These are phyloP conservation scores for Rhododendron williamsianum DNA, from an alignment of 148 eudicot species.

Conservation along the genomic window DNA sequence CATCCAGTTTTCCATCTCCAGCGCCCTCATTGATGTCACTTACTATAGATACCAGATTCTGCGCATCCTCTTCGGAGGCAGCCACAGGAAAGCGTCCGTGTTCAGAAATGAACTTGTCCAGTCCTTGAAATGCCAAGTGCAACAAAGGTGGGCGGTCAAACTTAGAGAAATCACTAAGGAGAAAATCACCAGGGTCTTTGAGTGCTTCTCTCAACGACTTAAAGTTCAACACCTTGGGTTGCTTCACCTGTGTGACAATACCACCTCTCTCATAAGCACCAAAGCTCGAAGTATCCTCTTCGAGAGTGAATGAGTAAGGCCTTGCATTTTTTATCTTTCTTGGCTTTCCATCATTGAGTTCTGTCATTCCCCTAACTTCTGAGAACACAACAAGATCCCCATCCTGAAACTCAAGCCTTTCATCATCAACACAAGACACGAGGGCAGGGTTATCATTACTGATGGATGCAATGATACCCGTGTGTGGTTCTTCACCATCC, in stretches of 20 bases:
- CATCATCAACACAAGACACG: constrained; percentile 77
- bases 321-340: constrained; percentile 57
- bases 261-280: constrained; percentile 65
- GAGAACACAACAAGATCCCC: constrained; percentile 73
- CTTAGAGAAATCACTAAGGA: constrained; percentile 68
- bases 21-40: constrained; percentile 36
- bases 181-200: constrained; percentile 68
- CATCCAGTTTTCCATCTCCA: constrained; percentile 54
- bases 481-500: constrained; percentile 78
- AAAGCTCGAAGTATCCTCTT: constrained; percentile 63
- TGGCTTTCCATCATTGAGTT: constrained; percentile 78
- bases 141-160: constrained; percentile 66
- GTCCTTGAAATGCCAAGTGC: constrained; percentile 72
- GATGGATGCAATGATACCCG: constrained; percentile 72
- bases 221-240: constrained; percentile 58
- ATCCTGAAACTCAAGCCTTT: constrained; percentile 72
- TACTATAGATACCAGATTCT: constrained; percentile 53
- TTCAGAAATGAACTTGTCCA: constrained; percentile 54
- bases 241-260: constrained; percentile 63
- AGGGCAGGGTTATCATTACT: constrained; percentile 66
- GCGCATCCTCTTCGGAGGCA: constrained; percentile 72
- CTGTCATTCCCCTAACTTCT: constrained; percentile 66
- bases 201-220: constrained; percentile 68
- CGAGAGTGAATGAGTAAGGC: constrained; percentile 62
- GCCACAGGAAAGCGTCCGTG: constrained; percentile 55